Conservation (phyloP, 257 asterid species). For the Penstemon newberryi region DNA sequence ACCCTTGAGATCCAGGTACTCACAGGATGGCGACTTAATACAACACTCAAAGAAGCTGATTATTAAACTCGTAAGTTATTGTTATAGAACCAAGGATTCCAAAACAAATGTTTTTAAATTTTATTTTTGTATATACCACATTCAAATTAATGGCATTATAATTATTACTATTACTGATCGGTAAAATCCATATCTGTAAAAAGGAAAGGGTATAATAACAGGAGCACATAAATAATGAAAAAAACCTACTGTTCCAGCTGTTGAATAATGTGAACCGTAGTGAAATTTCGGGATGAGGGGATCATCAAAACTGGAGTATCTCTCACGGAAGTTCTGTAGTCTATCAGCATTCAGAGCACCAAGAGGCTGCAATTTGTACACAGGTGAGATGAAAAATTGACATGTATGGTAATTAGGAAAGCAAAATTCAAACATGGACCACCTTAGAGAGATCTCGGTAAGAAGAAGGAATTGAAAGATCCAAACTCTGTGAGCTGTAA, state of each 20-base stretch:
- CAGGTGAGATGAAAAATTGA: constrained; percentile 29
- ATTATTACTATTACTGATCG: no score
- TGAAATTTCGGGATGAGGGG: constrained; percentile 96
- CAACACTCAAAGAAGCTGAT: background rate
- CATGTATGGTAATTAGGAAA: constrained; percentile 11
- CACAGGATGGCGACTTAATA: background rate
- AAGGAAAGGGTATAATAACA: constrained; percentile 17
- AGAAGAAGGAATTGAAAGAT: constrained; percentile 79
- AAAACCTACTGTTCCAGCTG: constrained; percentile 91
- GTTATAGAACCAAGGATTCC: constrained; percentile 6
- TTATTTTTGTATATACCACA: no score
- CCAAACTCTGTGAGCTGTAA: constrained; percentile 73
- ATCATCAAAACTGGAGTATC: constrained; percentile 93
- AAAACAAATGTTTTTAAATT: background rate
- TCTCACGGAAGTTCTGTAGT: constrained; percentile 81
- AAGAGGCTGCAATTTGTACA: constrained; percentile 68
- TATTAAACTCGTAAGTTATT: no score
- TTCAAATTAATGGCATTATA: no score
- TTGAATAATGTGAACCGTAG: constrained; percentile 98
- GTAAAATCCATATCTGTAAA: no score
- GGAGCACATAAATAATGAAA: constrained; percentile 18
- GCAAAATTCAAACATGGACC: constrained; percentile 27
- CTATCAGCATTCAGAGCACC: constrained; percentile 91
- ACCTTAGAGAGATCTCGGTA: constrained; percentile 98
- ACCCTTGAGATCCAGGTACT: constrained; percentile 23